Evolutionary conservation across 192 early-diverging fungal species (phyloP).

Genomic region (Chytriomyces sp.): DNA sequence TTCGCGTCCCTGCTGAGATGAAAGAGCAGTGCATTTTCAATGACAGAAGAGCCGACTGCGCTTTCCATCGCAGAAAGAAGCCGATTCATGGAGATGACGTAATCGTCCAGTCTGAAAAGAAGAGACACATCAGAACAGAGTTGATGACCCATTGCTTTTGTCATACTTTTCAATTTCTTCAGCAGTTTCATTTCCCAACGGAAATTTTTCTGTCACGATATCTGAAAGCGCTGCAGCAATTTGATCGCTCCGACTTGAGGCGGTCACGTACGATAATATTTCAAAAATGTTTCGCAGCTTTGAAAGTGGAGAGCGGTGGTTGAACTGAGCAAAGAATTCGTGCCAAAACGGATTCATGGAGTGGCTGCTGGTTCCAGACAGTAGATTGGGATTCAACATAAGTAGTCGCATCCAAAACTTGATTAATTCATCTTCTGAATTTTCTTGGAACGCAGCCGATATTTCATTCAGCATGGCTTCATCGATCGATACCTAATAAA

Average conservation of each 20-base stretch:
- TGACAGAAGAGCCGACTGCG: conserved; percentile 36
- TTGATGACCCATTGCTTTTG: neutral
- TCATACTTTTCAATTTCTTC: conserved; percentile 24
- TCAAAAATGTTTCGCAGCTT: conserved; percentile 17
- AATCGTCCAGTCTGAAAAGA: conserved; percentile 52
- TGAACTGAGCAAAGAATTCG: conserved; percentile 25
- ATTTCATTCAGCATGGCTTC: no score
- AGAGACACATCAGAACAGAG: neutral
- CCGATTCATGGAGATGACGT: conserved; percentile 58
- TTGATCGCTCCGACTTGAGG: conserved; percentile 1
- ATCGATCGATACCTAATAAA: no score
- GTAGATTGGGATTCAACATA: conserved; percentile 38
- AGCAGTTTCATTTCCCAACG: conserved; percentile 30
- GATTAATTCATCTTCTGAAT: conserved; percentile 23
- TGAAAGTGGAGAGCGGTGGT: neutral
- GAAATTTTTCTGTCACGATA: conserved; percentile 58
- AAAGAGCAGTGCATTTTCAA: conserved; percentile 59
- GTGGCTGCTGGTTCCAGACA: neutral
- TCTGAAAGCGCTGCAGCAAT: conserved; percentile 51
- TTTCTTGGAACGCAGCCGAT: no score
- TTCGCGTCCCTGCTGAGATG: conserved; percentile 61
- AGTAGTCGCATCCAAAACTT: conserved; percentile 57
- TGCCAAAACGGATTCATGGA: conserved; percentile 9
- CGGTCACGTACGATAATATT: conserved; percentile 11
- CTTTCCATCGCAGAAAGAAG: conserved; percentile 55